Evolutionary conservation across 208 protist species (phyloP), one percentile per base, ranked within the genome.

Genomic region (Trypanosomatidae sp.): DNA sequence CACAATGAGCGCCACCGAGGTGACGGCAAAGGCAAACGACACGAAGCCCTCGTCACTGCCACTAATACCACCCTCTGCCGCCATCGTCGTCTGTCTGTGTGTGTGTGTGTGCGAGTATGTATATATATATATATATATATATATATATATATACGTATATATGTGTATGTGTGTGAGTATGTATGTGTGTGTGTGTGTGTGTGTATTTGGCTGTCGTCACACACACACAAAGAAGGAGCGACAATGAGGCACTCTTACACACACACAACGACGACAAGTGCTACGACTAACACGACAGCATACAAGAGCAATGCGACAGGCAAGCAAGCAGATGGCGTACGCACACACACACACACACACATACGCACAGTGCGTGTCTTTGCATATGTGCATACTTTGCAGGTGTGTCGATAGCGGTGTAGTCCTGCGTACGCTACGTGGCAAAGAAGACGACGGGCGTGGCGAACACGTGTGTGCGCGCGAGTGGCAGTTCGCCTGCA

Each of bases 1-100:
- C 26, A 88, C 67, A 26, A 89, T 80, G 28, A 89, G 71, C 13
- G 80, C 47, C 26, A 89, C 79, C 6, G 84, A 93, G 7, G 73
- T 68, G 45, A 93, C 72, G 18, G 84, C 79, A 53, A 93, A 93
- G 3, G 69, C 56, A 46, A 93, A 93, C 6, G 76, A 83, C 47
- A 88, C 89, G 52, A 93, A 93, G 48, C 67, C 71, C 46, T 93
- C 84, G 70, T 93, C 66, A 49, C 79, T 88, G 20, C 79, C 75
- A 43, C 73, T 72, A 38, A 89, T 48, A 15, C 73, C 79, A 24
- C 66, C 60, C 57, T 76, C 63, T 7, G 39, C 56, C 67, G 51
- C 49, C 56, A 68, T 68, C 13, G 4, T 4, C 8, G 7, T 23
- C n/a, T n/a, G n/a, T n/a, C n/a, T n/a, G n/a, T n/a, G n/a, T n/a